Evolutionary conservation across 2,329 filamentous ascomycete species (phyloP).

Genomic region (Exophiala xenobiotica): DNA sequence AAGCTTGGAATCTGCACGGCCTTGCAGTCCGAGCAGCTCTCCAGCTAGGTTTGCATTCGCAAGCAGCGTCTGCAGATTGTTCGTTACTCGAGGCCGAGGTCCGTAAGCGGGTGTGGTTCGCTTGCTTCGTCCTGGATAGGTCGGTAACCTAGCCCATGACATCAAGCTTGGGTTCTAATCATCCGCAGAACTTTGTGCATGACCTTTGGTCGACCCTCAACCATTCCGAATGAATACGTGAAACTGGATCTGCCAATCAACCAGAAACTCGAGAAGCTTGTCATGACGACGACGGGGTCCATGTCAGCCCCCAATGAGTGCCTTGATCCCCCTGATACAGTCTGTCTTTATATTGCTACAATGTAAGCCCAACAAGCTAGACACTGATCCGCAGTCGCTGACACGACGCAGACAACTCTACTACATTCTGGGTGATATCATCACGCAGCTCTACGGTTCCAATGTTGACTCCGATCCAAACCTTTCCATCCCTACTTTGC

Average conservation of each 20-base stretch:
- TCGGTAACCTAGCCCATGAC: background rate
- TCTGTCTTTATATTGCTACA: conserved; percentile 23
- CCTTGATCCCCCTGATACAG: conserved; percentile 23
- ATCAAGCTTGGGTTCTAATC: background rate
- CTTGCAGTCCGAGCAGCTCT: conserved; percentile 23
- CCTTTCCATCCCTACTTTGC: conserved; percentile 17
- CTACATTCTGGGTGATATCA: conserved; percentile 20
- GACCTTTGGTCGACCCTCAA: conserved; percentile 23
- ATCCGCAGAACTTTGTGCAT: conserved; percentile 20
- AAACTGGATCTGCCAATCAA: conserved; percentile 23
- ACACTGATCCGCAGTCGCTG: background rate
- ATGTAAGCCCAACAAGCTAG: conserved; percentile 8
- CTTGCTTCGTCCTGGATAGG: conserved; percentile 24
- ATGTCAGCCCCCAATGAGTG: conserved; percentile 6
- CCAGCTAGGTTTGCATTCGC: conserved; percentile 22
- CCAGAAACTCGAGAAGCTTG: conserved; percentile 17
- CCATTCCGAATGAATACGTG: conserved; percentile 20
- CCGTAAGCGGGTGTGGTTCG: conserved; percentile 23
- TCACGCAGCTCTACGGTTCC: conserved; percentile 20
- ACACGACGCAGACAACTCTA: conserved; percentile 18
- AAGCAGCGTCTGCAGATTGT: conserved; percentile 11
- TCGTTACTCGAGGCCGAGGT: conserved; percentile 19
- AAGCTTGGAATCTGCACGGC: conserved; percentile 25
- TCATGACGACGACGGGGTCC: conserved; percentile 9
- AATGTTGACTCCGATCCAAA: conserved; percentile 22